These are phyloP conservation scores for Yamadazyma siamensis DNA, from an alignment of 1,139 yeast species.

Conservation along the genomic window DNA sequence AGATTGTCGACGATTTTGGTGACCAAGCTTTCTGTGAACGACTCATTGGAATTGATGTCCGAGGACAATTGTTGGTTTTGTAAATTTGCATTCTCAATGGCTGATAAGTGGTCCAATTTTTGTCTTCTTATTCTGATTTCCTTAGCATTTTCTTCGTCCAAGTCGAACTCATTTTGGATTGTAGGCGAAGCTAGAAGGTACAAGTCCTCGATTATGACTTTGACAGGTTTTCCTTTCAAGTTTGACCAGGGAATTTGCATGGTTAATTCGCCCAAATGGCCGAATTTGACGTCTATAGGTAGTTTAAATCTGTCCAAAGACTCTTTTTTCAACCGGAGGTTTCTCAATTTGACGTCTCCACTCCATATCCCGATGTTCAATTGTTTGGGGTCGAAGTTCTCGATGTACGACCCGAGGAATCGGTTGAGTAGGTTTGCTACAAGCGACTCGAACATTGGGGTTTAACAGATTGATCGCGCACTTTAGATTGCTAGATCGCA, in stretches of 20 bases:
- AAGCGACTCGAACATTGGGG: slow-evolving; percentile 56
- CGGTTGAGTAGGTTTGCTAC: slow-evolving; percentile 54
- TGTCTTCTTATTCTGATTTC: slow-evolving; percentile 65
- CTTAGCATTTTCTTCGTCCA: slow-evolving; percentile 64
- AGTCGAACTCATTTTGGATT: slow-evolving; percentile 48
- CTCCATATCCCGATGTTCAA: slow-evolving; percentile 96
- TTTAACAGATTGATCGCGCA: too few relatives aligned
- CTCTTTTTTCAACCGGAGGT: slow-evolving; percentile 73
- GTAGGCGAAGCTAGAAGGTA: slow-evolving; percentile 79
- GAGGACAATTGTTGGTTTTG: slow-evolving; percentile 39
- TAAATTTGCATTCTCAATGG: slow-evolving; percentile 45
- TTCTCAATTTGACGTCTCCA: slow-evolving; percentile 87
- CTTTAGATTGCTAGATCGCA: too few relatives aligned
- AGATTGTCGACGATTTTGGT: slow-evolving; percentile 91
- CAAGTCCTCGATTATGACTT: slow-evolving; percentile 83
- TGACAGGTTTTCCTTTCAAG: slow-evolving; percentile 88
- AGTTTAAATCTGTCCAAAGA: slow-evolving; percentile 82
- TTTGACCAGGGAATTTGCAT: slow-evolving; percentile 97
- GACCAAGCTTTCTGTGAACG: slow-evolving; percentile 81
- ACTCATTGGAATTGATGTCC: slow-evolving; percentile 54
- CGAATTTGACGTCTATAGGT: slow-evolving; percentile 88
- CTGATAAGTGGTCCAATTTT: slow-evolving; percentile 66
- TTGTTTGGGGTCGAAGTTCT: slow-evolving; percentile 92
- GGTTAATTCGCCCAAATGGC: slow-evolving; percentile 85
- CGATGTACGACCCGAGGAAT: slow-evolving; percentile 71